Evolutionary conservation across 495 filamentous ascomycete species (phyloP).

Genomic region (Talaromyces ruber): DNA sequence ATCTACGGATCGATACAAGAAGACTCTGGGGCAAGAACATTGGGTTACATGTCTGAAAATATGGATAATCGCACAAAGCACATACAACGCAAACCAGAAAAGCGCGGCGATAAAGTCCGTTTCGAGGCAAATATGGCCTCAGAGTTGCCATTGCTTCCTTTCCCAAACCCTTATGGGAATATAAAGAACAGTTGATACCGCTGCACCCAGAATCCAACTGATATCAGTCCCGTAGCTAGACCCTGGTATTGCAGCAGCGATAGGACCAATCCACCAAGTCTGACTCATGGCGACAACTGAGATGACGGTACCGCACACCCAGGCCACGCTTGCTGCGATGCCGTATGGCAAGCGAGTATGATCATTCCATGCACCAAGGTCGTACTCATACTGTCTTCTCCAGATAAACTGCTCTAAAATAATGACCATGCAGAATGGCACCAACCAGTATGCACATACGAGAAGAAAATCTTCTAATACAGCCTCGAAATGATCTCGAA

Average conservation of each 20-base stretch:
- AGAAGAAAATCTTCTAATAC: no score
- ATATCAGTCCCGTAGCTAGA: neutral
- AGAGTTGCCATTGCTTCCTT: neutral
- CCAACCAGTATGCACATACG: no score
- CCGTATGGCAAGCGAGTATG: neutral
- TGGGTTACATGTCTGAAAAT: neutral
- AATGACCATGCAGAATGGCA: no score
- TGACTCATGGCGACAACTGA: neutral
- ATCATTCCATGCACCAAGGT: neutral
- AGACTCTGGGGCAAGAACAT: neutral
- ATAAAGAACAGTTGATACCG: neutral
- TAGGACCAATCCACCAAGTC: neutral
- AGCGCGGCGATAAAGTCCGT: neutral
- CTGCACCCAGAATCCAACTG: neutral
- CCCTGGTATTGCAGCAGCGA: neutral
- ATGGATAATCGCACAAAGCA: neutral
- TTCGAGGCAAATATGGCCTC: neutral
- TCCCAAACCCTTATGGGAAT: neutral
- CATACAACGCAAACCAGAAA: neutral
- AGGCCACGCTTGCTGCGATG: neutral
- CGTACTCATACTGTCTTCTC: neutral
- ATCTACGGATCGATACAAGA: neutral
- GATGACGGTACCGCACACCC: neutral
- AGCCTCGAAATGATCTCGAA: no score
- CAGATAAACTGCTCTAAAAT: neutral